Evolutionary conservation across 192 early-diverging fungal species (phyloP), one percentile per base, ranked within the genome.

Genomic region (Entomortierella beljakovae): DNA sequence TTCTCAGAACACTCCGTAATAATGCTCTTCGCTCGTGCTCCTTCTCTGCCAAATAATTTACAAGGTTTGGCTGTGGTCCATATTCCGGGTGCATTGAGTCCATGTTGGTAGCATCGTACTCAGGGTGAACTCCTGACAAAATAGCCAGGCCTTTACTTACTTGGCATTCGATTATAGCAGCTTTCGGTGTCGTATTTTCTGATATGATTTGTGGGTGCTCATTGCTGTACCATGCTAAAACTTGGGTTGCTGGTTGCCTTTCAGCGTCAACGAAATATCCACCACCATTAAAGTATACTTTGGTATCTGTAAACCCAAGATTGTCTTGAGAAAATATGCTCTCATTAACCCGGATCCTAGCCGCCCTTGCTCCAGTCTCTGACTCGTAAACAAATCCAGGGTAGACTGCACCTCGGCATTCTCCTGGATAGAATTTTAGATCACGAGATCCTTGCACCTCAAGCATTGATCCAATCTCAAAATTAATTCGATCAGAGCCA

Each of bases 351-450:
- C 26, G 38, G 26, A 68, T 55, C 5, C 38, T 55, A 3, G 69
- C 63, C 5, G 70, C 76, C 15, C 35, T 81, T 5, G 69, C 79
- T 0, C 79, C 69, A 8, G 31, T 35, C 22, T 81, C 70, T 26
- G 70, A 81, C 7, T 91, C 91, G 81, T 99, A 97, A 52, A 89
- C 86, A 81, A 96, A 99, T 15, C 93, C 94, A 20, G 91, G 89
- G 31, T 88, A 92, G 6, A 91, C 90, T 15, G 90, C 90, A 1
- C 96, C 97, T 38, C 85, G 38, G 15, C 88, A 94, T 6, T 87
- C 75, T 7, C 90, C 95, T 7, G 73, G 72, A 60, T 85, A 95
- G 48, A 98, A 90, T 16, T 71, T 83, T 52, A 98, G 82, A 50
- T 94, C 90, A 32, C 96, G 84, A 11, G 85, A 61, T 18, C 95